Conservation (phyloP, 139 green algal species). For the Picochlorum sp. region DNA sequence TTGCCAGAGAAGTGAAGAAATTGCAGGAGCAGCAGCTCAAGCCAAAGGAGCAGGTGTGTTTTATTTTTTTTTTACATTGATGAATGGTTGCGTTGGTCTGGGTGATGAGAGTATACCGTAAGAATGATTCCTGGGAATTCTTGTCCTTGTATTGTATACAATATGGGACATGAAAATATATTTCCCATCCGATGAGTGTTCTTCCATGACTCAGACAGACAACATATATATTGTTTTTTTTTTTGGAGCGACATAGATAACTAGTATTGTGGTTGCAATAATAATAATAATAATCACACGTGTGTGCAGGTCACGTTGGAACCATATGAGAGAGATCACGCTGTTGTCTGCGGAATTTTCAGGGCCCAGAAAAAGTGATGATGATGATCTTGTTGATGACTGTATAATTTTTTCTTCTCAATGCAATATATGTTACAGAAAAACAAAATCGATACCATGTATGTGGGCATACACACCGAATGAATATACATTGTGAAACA, state of each 20-base stretch:
- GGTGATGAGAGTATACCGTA: slow-evolving; percentile 18
- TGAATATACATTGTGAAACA: too few species aligned
- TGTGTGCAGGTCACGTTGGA: slow-evolving; percentile 90
- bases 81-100: slow-evolving; percentile 12
- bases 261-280: too few species aligned
- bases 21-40: slow-evolving; percentile 96
- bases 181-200: slow-evolving; percentile 7
- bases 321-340: slow-evolving; percentile 98
- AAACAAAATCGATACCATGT: too few species aligned
- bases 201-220: slow-evolving; percentile 40
- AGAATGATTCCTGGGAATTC: neutral
- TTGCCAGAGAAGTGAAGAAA: slow-evolving; percentile 97
- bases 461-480: too few species aligned
- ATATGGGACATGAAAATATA: neutral
- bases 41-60: slow-evolving; percentile 80
- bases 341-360: slow-evolving; percentile 87
- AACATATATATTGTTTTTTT: too few species aligned
- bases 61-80: neutral
- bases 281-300: neutral
- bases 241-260: too few species aligned
- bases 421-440: too few species aligned
- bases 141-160: neutral
- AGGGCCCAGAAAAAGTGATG: slow-evolving; percentile 11
- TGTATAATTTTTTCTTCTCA: neutral
- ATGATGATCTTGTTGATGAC: slow-evolving; percentile 1